Conservation (phyloP, 371 early-diverging fungal genomes). For the Rhizopus arrhizus region DNA sequence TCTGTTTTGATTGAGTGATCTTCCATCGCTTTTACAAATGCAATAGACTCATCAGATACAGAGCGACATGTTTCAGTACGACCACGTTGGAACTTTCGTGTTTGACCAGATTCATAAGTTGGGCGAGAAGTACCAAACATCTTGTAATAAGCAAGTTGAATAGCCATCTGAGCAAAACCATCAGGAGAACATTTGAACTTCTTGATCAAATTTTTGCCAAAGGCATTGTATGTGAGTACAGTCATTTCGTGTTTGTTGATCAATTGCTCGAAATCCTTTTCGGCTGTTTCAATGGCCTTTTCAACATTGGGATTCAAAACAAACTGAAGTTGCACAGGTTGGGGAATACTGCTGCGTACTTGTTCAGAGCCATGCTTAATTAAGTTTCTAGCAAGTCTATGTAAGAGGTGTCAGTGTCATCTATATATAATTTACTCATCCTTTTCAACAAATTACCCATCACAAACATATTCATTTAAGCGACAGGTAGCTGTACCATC, state of each 20-base stretch:
- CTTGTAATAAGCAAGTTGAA: conserved; percentile 94
- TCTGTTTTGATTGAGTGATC: conserved; percentile 54
- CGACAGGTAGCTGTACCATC: conserved; percentile 92
- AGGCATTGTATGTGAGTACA: conserved; percentile 80
- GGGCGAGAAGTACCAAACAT: conserved; percentile 77
- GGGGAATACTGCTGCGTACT: conserved; percentile 57
- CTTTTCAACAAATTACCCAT: conserved; percentile 34
- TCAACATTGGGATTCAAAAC: conserved; percentile 57
- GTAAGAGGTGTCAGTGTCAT: not conserved
- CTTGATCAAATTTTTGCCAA: conserved; percentile 92
- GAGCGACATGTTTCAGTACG: conserved; percentile 95
- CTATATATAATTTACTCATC: not conserved
- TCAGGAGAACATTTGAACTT: conserved; percentile 87
- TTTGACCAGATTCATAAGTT: conserved; percentile 93
- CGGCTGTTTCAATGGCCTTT: conserved; percentile 64
- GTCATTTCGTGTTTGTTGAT: conserved; percentile 79
- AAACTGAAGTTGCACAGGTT: conserved; percentile 73
- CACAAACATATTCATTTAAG: conserved; percentile 69
- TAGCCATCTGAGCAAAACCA: conserved; percentile 93
- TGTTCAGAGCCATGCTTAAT: conserved; percentile 63
- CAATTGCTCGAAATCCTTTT: conserved; percentile 68
- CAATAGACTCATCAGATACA: conserved; percentile 77
- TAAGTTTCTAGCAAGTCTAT: conserved; percentile 45
- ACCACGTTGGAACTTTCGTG: conserved; percentile 88
- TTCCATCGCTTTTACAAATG: conserved; percentile 88